Conservation (phyloP, 192 early-diverging fungal genomes). For the Linnemannia hyalina region DNA sequence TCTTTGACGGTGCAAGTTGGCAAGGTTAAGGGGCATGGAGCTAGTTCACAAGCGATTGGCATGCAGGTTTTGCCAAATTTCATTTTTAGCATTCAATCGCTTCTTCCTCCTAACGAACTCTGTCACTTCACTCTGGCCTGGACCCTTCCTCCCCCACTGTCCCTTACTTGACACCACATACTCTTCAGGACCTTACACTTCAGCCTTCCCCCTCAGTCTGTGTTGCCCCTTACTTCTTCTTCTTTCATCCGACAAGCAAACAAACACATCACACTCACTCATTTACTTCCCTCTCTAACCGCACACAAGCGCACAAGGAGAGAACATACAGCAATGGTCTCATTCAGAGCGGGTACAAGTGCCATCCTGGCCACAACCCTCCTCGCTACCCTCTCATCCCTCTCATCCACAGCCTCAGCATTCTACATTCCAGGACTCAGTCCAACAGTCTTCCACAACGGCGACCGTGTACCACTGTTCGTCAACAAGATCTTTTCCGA, state of each 20-base stretch:
- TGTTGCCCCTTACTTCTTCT: not conserved
- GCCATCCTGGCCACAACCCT: constrained; percentile 19
- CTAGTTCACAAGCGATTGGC: not conserved
- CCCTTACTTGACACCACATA: too few relatives aligned
- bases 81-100: not conserved
- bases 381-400: constrained; percentile 21
- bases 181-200: too few relatives aligned
- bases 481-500: constrained; percentile 81
- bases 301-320: not conserved
- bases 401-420: constrained; percentile 17
- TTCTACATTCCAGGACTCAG: constrained; percentile 59
- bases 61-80: not conserved
- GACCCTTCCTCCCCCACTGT: too few relatives aligned
- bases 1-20: not conserved
- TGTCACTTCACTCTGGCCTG: too few relatives aligned
- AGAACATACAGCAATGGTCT: constrained; percentile 16
- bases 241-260: not conserved
- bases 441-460: constrained; percentile 53
- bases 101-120: not conserved
- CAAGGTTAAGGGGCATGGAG: not conserved
- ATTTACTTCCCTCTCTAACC: not conserved
- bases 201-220: too few relatives aligned
- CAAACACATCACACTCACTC: not conserved
- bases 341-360: constrained; percentile 15
- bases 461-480: constrained; percentile 69